Base-by-base conservation (phyloP, 2,329 filamentous ascomycete species). In the Fonsecaea monophora region DNA sequence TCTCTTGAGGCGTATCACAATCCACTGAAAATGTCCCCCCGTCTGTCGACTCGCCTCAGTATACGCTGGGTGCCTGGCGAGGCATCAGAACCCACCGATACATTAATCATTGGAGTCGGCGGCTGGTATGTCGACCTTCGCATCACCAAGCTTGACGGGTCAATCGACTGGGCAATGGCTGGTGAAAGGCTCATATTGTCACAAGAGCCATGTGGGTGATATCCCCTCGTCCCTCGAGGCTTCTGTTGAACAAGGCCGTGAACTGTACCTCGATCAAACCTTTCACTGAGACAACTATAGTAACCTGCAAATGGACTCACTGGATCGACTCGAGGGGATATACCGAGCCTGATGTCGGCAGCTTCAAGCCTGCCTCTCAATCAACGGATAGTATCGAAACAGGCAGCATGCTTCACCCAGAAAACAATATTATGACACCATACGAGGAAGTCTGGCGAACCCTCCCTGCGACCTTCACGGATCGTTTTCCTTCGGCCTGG, bases 401-500 rank as follows among this genome's bases (percentile, higher is more conserved):
- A 37, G 65, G 65, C 12, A 67, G 60, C 65, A 67, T 67, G 65
- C 34, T 64, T 34, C 63, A 67, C 45, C 65, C 65, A 1, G 65
- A 67, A 30, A 67, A 60, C 48, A 64, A 60, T 32, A 32, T 32
- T 2, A 66, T 78, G 0, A 74, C 73, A 3, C 72, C 75, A 7
- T 92, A 93, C 70, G 89, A 91, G 74, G 90, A 92, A 54, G 60
- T 65, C 38, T 68, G 68, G 68, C 58, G 68, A 48, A 53, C 56
- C 2, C 55, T 64, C 18, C 12, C 38, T 6, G 55, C 56, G 8
- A 35, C 40, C 7, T 53, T 30, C 15, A 38, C 42, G 8, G 60
- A 67, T 5, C 30, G n/a, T 10, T 67, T 67, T 32, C n/a, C 25
- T 13, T 56, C 2, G 35, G 54, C 65, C 9, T 67, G 65, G 65